Percentiles rank a stretch among this genome's conserved stretches.
Evolutionary conservation across 192 early-diverging fungal genomes (phyloP).

Genomic region (Paraglomus brasilianum): DNA sequence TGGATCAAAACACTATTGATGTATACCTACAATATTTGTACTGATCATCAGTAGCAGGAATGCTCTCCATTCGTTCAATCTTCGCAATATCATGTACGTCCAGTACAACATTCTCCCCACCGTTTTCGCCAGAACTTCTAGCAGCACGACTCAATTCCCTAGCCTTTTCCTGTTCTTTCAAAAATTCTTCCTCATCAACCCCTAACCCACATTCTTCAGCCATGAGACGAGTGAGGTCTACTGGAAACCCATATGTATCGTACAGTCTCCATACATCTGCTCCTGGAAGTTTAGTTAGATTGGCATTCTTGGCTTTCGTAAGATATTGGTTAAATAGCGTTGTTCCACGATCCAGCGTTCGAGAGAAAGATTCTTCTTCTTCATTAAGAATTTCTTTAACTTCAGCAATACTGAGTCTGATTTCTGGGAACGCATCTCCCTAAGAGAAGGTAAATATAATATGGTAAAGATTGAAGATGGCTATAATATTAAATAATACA

Average conservation of each 20-base stretch:
- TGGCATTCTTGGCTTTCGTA: constrained; percentile 61
- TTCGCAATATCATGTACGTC: constrained; percentile 92
- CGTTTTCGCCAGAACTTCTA: constrained; percentile 49
- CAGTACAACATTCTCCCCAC: constrained; percentile 66
- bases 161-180: constrained; percentile 71
- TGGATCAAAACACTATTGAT: background rate
- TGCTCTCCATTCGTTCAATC: constrained; percentile 68
- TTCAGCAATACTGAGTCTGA: constrained; percentile 67
- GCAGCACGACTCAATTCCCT: constrained; percentile 69
- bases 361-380: constrained; percentile 93
- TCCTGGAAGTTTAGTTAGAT: constrained; percentile 67
- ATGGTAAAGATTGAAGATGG: background rate
- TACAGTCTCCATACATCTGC: constrained; percentile 96
- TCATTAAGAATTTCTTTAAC: constrained; percentile 96
- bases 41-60: constrained; percentile 81
- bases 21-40: constrained; percentile 77
- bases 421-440: constrained; percentile 91
- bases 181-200: constrained; percentile 85
- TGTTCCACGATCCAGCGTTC: constrained; percentile 96
- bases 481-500: background rate
- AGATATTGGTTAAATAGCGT: constrained; percentile 85
- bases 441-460: constrained; percentile 29
- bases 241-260: constrained; percentile 98
- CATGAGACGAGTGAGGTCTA: constrained; percentile 96
- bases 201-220: constrained; percentile 90